phyloP scores from a whole-genome alignment of 345 rosid genomes.

The Salix udensis region DNA sequence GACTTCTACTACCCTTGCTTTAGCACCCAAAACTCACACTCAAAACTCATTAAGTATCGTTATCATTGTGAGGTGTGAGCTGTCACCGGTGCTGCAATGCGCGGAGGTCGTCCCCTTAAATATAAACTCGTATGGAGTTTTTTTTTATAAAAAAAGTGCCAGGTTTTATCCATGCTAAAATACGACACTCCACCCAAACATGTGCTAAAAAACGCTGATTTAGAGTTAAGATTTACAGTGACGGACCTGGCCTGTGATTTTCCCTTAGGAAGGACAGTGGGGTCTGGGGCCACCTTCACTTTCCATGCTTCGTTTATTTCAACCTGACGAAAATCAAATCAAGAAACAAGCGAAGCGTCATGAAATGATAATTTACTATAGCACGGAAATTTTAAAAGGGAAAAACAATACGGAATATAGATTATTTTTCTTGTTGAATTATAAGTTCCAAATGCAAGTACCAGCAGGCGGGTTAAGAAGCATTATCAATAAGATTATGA shows the following conservation, averaged over 20 bases:
- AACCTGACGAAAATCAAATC: slow-evolving; percentile 36
- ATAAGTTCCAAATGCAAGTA: slow-evolving; percentile 16
- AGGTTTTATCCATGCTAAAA: no score
- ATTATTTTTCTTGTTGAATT: background rate
- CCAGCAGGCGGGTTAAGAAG: slow-evolving; percentile 58
- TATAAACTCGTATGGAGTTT: no score
- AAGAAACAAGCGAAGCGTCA: background rate
- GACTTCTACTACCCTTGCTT: background rate
- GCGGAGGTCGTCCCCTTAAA: background rate
- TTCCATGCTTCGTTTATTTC: slow-evolving; percentile 84
- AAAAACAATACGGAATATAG: background rate
- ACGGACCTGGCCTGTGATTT: slow-evolving; percentile 65
- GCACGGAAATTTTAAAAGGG: background rate
- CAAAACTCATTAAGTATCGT: background rate
- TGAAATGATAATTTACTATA: background rate
- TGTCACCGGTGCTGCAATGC: background rate
- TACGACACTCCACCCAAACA: background rate
- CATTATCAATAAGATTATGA: background rate
- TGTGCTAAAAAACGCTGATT: background rate
- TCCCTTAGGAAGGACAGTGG: slow-evolving; percentile 67
- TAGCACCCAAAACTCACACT: background rate
- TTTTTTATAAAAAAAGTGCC: no score
- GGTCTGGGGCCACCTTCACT: slow-evolving; percentile 50
- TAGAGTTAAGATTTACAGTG: no score
- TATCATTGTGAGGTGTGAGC: background rate